phyloP scores from a whole-genome alignment of 2,329 filamentous ascomycete species.

The Fusarium citri region DNA sequence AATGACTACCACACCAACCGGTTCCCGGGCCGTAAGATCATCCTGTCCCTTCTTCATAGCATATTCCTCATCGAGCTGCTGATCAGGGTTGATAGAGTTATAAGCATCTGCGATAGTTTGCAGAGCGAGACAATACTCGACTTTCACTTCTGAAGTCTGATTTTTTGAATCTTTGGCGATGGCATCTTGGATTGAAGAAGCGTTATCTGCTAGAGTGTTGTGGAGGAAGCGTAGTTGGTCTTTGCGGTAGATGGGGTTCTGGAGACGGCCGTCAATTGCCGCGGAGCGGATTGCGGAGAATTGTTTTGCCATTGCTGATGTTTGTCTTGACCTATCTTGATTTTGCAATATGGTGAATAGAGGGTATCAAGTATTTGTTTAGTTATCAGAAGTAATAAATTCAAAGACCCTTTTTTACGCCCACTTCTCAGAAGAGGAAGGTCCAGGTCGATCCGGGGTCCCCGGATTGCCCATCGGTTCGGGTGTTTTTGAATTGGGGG shows the following conservation, averaged over 20 bases:
- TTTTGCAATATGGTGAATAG: neutral
- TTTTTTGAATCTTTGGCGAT: constrained; percentile 36
- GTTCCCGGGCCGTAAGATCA: constrained; percentile 18
- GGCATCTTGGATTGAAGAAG: constrained; percentile 31
- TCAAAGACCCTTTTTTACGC: neutral
- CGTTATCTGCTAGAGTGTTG: constrained; percentile 12
- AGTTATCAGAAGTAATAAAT: neutral
- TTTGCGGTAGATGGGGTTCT: constrained; percentile 40
- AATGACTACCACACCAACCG: constrained; percentile 32
- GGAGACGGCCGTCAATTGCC: constrained; percentile 33
- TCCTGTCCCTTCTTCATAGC: constrained; percentile 24
- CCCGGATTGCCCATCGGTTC: constrained; percentile 18
- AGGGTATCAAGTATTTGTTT: neutral
- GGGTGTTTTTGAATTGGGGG: constrained; percentile 3
- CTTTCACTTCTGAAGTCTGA: constrained; percentile 32
- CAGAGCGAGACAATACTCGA: constrained; percentile 40
- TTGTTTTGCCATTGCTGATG: constrained; percentile 32
- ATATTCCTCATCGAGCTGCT: constrained; percentile 33
- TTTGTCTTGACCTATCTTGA: neutral
- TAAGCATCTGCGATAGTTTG: constrained; percentile 33
- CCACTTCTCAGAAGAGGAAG: neutral
- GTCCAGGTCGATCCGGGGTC: constrained; percentile 2
- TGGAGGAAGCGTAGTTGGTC: constrained; percentile 33
- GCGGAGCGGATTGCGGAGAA: constrained; percentile 33
- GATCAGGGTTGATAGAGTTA: constrained; percentile 19